Evolutionary conservation across 2,329 filamentous ascomycete genomes (phyloP), one percentile per base, ranked within the genome.

Genomic region (Aspergillus jensenii): DNA sequence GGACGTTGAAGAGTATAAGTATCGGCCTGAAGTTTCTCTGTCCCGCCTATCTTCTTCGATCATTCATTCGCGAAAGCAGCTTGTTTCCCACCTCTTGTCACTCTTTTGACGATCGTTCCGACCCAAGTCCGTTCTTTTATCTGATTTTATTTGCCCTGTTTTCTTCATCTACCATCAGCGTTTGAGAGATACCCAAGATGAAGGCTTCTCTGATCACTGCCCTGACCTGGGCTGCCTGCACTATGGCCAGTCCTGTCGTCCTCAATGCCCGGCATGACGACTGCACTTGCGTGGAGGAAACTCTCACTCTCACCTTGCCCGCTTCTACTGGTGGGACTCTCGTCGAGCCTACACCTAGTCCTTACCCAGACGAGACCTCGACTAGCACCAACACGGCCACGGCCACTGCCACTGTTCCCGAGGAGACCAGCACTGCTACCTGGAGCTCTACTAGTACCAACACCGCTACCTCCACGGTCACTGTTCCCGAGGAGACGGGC

Each of bases 181-280:
- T 58, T 58, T 53, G 23, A 46, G 37, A 54, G 53, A 52, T 43
- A 44, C 55, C 55, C 60, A 59, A 49, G n/a, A 65, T 65, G 63
- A 65, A 58, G 58, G 57, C 59, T 35, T 56, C 62, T 39, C 43
- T 61, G 35, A 35, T 64, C 27, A 60, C 63, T 37, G 60, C 60
- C 41, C 51, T 65, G 14, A 56, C 56, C 45, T 59, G 56, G 59
- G 62, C 62, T 8, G 62, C 60, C 21, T 64, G 48, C 37, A 50
- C 57, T 23, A 49, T 62, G 31, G 63, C 63, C 19, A 56, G 52
- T 47, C 63, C 63, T 6, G 43, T 64, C 25, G 59, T 52, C 37
- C 52, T 51, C 17, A 37, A 53, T n/a, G 52, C 48, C 39, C 60
- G 49, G 37, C 51, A 52, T 45, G 43, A 43, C 17, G 50, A 62